These are phyloP conservation scores for Agastache rugosa DNA, from an alignment of 257 asterid genomes.

Conservation along the genomic window DNA sequence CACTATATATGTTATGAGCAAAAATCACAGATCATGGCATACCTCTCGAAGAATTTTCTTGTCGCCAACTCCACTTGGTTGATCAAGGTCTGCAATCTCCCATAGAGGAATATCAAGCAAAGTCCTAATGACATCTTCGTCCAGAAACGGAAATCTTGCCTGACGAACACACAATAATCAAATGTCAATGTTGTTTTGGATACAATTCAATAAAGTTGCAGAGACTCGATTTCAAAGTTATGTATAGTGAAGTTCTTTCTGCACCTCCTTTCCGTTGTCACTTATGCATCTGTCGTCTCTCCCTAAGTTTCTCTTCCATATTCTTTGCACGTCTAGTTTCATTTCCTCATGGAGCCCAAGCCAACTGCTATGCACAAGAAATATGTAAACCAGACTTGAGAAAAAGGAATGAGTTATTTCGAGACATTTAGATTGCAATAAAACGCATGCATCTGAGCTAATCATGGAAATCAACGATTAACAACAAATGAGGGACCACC, in stretches of 20 bases:
- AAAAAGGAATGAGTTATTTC: neutral
- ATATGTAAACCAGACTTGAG: neutral
- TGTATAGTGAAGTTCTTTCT: constrained; percentile 17
- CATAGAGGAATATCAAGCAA: constrained; percentile 88
- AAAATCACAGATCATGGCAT: neutral
- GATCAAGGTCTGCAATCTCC: constrained; percentile 91
- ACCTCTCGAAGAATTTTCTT: constrained; percentile 94
- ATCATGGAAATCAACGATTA: neutral
- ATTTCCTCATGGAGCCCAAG: constrained; percentile 86
- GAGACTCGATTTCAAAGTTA: constrained; percentile 21
- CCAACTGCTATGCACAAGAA: constrained; percentile 66
- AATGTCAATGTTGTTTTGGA: constrained; percentile 13
- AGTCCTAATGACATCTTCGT: constrained; percentile 82
- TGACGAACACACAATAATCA: constrained; percentile 32
- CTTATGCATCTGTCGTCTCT: constrained; percentile 96
- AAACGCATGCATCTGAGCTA: neutral
- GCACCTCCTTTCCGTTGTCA: constrained; percentile 93
- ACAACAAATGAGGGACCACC: constrained; percentile 47
- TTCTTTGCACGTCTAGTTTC: constrained; percentile 94
- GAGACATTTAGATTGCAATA: neutral
- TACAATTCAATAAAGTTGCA: constrained; percentile 1
- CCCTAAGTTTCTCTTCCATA: constrained; percentile 97
- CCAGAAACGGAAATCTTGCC: constrained; percentile 97
- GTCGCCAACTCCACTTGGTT: constrained; percentile 89
- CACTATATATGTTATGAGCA: neutral